Base-by-base conservation (phyloP, 2,329 filamentous ascomycete genomes). In the Trichoderma sp. region DNA sequence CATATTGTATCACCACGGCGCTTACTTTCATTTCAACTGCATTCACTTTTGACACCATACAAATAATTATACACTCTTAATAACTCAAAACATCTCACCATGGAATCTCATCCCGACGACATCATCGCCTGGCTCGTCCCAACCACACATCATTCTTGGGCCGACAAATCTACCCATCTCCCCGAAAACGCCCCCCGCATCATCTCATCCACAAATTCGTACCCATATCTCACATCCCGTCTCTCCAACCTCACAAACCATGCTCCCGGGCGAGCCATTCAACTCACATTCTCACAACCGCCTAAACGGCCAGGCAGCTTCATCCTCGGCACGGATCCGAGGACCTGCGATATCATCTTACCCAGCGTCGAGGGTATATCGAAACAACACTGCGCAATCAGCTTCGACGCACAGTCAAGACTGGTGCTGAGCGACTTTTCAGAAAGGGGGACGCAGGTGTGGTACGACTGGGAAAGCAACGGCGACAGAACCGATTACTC, bases 61-160 rank as follows among this genome's bases (percentile, higher is more conserved):
- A 70, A 70, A 39, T 65, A 63, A 58, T 36, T 20, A 62, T 53
- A 68, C 28, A 70, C 8, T 15, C 32, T 55, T 47, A 68, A 68
- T 62, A 47, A 68, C 58, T 68, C 73, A 58, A 58, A 55, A 20
- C 73, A 69, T 72, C 36, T 20, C 62, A 43, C 67, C 69, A 73
- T 76, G 75, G 73, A 75, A 74, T 69, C 72, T 36, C 72, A 71
- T 73, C 70, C 47, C 20, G 47, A 75, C 71, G 75, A 82, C 71
- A 76, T 81, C 72, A 81, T 82, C 75, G 81, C 81, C 75, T 82
- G 81, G 81, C 80, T 82, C 74, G 78, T 82, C 64, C 81, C 80
- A 53, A 80, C 81, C 72, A 76, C 80, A 26, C 77, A 77, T 63
- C 76, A 78, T 74, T 78, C 79, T 11, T 73, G 71, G 72, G 79